Conservation (phyloP, 75 land plant genomes). For the Gnetum montanum region DNA sequence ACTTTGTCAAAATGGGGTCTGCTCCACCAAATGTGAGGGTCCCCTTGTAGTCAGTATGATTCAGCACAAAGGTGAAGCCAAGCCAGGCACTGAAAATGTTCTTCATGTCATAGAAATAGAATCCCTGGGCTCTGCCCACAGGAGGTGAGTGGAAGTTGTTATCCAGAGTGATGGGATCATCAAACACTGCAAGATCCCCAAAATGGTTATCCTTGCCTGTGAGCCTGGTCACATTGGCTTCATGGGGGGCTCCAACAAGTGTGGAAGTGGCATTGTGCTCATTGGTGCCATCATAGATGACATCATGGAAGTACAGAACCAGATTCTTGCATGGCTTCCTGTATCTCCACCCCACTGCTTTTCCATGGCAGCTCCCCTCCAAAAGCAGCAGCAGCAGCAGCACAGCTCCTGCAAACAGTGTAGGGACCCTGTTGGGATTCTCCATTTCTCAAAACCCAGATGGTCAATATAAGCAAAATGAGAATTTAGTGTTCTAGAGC, state of each 20-base stretch:
- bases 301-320: constrained; percentile 47
- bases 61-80: constrained; percentile 39
- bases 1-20: constrained; percentile 31
- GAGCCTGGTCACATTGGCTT: constrained; percentile 24
- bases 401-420: too few relatives aligned
- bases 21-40: constrained; percentile 41
- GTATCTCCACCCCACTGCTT: too few relatives aligned
- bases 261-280: constrained; percentile 31
- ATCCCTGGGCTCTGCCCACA: constrained; percentile 49
- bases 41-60: constrained; percentile 31
- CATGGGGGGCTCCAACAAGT: constrained; percentile 22
- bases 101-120: constrained; percentile 35
- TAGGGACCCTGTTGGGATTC: too few relatives aligned
- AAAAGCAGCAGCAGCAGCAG: neutral
- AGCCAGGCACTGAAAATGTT: constrained; percentile 32
- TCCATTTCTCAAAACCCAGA: too few relatives aligned
- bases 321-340: constrained; percentile 28
- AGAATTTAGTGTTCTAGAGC: too few relatives aligned
- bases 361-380: neutral
- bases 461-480: too few relatives aligned
- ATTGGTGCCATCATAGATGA: constrained; percentile 39
- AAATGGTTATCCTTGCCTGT: constrained; percentile 19
- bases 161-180: constrained; percentile 50
- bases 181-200: constrained; percentile 42
- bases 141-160: constrained; percentile 32